Percentiles rank a stretch among this genome's conserved stretches.
phyloP scores from a whole-genome alignment of 768 basidiomycete genomes.

The Chalciporus chontae region DNA sequence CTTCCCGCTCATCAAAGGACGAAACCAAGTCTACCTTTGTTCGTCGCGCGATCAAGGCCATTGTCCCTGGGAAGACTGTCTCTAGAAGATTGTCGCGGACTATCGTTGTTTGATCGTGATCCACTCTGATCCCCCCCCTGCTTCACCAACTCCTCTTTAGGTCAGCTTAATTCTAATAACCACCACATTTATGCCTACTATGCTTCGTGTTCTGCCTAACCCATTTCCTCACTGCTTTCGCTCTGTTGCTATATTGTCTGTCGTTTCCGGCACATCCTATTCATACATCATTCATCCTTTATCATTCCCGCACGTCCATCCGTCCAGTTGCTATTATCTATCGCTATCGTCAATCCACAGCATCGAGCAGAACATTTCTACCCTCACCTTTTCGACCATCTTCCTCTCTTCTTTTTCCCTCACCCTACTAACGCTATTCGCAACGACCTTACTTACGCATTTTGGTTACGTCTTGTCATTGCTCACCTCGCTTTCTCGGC shows the following conservation, averaged over 20 bases:
- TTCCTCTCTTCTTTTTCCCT: neutral
- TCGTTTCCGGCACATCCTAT: constrained; percentile 10
- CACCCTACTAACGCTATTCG: constrained; percentile 8
- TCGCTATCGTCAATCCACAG: constrained; percentile 27
- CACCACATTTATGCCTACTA: constrained; percentile 12
- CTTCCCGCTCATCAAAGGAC: constrained; percentile 37
- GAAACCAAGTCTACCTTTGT: constrained; percentile 51
- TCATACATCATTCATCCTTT: constrained; percentile 8
- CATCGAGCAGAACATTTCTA: constrained; percentile 11
- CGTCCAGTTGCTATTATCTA: constrained; percentile 34
- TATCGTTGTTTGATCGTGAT: constrained; percentile 20
- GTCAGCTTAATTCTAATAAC: constrained; percentile 17
- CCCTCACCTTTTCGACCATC: neutral
- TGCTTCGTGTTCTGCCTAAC: constrained; percentile 9
- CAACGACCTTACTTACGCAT: constrained; percentile 18
- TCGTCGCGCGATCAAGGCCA: constrained; percentile 71
- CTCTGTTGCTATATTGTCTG: constrained; percentile 24
- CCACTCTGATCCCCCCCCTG: neutral
- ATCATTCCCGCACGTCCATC: constrained; percentile 24
- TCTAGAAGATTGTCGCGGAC: constrained; percentile 49
- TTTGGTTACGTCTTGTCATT: constrained; percentile 7
- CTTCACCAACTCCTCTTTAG: neutral
- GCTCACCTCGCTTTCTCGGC: constrained; percentile 6
- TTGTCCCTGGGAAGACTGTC: constrained; percentile 61
- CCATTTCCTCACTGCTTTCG: constrained; percentile 13